Evolutionary conservation across 352 stramenopile genomes (phyloP).

Genomic region (Globisporangium carolinianum): DNA sequence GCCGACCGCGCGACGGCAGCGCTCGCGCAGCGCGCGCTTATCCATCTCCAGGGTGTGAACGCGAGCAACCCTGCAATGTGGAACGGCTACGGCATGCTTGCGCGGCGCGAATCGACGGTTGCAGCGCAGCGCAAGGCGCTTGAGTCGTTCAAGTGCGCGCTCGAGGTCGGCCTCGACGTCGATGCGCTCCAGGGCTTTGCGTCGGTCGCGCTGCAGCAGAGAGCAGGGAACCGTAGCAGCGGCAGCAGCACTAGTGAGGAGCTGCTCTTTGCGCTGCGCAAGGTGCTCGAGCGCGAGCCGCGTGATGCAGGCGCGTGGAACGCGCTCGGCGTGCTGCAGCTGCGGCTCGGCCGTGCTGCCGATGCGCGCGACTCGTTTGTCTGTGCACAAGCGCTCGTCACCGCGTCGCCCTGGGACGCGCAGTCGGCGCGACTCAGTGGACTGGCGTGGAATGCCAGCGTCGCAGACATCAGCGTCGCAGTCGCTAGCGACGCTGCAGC

Average conservation of each 20-base stretch:
- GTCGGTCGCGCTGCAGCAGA: conserved; percentile 10
- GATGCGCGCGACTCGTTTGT: conserved; percentile 31
- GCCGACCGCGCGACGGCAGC: conserved; percentile 17
- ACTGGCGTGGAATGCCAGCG: conserved; percentile 31
- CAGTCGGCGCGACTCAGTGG: conserved; percentile 1
- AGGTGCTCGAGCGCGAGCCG: conserved; percentile 75
- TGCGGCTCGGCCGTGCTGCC: conserved; percentile 39
- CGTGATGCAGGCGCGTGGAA: conserved; percentile 53
- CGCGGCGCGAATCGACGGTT: conserved; percentile 28
- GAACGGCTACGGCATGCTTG: conserved; percentile 81
- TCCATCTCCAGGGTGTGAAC: conserved; percentile 81
- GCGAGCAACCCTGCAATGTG: conserved; percentile 80
- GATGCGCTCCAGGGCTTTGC: conserved; percentile 67
- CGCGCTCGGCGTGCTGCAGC: conserved; percentile 51
- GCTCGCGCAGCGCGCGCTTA: conserved; percentile 66
- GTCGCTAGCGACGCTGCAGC: neutral
- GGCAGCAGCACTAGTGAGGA: conserved; percentile 20
- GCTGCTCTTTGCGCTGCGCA: conserved; percentile 68
- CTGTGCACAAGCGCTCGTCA: conserved; percentile 5
- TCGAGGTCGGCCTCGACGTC: conserved; percentile 65
- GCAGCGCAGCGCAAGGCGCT: conserved; percentile 41
- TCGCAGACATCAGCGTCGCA: conserved; percentile 20
- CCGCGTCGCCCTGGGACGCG: conserved; percentile 3
- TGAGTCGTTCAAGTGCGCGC: conserved; percentile 71
- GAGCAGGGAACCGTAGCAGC: conserved; percentile 20